phyloP scores from a whole-genome alignment of 805 yeast genomes.

The Cyberlindnera mississippiensis region DNA sequence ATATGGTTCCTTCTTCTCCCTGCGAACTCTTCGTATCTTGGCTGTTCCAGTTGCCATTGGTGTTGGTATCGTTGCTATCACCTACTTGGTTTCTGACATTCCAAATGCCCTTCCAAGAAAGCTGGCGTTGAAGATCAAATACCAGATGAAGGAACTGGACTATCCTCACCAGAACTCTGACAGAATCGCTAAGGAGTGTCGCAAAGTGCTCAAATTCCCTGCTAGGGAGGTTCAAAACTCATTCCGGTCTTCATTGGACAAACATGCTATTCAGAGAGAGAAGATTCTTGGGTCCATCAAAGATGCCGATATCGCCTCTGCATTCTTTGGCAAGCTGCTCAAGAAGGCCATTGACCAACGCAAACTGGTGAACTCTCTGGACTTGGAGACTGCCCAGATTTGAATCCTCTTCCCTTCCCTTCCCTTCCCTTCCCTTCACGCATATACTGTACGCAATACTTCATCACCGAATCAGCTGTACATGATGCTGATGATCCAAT shows the following conservation, averaged over 20 bases:
- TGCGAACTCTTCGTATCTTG: slow-evolving; percentile 39
- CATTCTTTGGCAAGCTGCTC: slow-evolving; percentile 50
- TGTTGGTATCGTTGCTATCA: slow-evolving; percentile 48
- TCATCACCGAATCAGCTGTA: too few relatives aligned
- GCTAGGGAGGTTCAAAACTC: slow-evolving; percentile 73
- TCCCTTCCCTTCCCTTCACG: too few relatives aligned
- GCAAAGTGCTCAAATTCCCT: slow-evolving; percentile 78
- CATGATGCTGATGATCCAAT: too few relatives aligned
- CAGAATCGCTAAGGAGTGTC: slow-evolving; percentile 76
- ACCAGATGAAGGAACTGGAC: slow-evolving; percentile 61
- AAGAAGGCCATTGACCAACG: slow-evolving; percentile 42
- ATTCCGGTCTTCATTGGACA: slow-evolving; percentile 63
- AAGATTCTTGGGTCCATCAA: slow-evolving; percentile 48
- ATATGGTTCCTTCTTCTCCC: slow-evolving; percentile 35
- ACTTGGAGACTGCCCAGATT: slow-evolving; percentile 33
- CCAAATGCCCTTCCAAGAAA: slow-evolving; percentile 89
- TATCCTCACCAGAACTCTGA: slow-evolving; percentile 76
- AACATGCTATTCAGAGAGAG: slow-evolving; percentile 53
- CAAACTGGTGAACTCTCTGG: slow-evolving; percentile 37
- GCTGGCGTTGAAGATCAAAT: slow-evolving; percentile 65
- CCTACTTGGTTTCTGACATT: slow-evolving; percentile 71
- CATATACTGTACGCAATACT: too few relatives aligned
- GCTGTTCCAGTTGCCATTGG: slow-evolving; percentile 51
- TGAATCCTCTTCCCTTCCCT: too few relatives aligned
- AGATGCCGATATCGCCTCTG: slow-evolving; percentile 51